Evolutionary conservation across 305 asterid species (phyloP).

Genomic region (Solanum hybrid): DNA sequence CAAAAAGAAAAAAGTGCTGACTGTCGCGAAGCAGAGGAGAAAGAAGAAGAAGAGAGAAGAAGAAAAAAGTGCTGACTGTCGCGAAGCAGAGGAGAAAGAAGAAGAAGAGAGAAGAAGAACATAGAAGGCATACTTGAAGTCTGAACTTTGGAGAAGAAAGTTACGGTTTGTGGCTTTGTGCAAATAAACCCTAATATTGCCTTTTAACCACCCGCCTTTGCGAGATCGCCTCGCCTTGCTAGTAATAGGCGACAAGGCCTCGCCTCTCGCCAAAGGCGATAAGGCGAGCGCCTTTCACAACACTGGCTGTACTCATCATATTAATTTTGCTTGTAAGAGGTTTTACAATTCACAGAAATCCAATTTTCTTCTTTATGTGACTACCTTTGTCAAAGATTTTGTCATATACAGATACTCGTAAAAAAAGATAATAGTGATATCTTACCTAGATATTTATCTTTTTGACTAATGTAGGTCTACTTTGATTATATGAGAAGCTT

Average conservation of each 20-base stretch:
- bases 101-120: neutral
- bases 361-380: neutral
- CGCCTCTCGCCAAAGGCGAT: neutral
- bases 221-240: neutral
- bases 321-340: neutral
- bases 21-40: neutral
- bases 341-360: neutral
- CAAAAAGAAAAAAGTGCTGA: neutral
- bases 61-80: neutral
- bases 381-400: neutral
- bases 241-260: neutral
- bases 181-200: neutral
- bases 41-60: neutral
- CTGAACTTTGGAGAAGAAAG: neutral
- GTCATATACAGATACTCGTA: neutral
- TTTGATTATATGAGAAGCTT: constrained; percentile 81
- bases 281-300: neutral
- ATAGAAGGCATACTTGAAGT: neutral
- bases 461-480: constrained; percentile 41
- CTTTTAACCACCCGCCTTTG: neutral
- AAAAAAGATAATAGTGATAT: neutral
- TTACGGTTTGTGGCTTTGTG: neutral
- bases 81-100: neutral
- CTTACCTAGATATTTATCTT: neutral
- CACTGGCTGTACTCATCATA: neutral